A percentile compares a stretch with the other conserved stretches of the same genome.
phyloP scores from a whole-genome alignment of 306 rosid species.

The Potentilla sterilis region DNA sequence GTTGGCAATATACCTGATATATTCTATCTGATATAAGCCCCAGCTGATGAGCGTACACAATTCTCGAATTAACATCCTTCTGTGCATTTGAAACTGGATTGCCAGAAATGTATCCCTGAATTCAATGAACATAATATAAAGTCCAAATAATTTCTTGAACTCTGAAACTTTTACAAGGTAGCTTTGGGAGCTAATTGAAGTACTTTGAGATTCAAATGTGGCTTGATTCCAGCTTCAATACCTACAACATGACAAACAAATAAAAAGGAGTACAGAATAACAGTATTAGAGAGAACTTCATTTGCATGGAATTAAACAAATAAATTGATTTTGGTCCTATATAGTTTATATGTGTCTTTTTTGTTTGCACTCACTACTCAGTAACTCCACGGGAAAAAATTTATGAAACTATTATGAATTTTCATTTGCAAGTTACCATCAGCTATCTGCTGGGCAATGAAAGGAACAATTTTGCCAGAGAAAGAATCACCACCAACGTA shows the following conservation, averaged over 20 bases:
- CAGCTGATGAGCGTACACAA: neutral
- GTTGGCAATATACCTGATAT: slow-evolving; percentile 1
- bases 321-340: neutral
- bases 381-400: neutral
- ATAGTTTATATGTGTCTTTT: neutral
- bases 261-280: neutral
- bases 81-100: slow-evolving; percentile 1
- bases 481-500: slow-evolving; percentile 20
- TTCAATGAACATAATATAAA: neutral
- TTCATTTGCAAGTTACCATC: neutral
- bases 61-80: slow-evolving; percentile 4
- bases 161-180: neutral
- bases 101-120: slow-evolving; percentile 13
- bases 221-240: slow-evolving; percentile 14
- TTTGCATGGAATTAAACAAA: neutral
- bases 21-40: slow-evolving; percentile 19
- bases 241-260: neutral
- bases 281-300: neutral
- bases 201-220: slow-evolving; percentile 19
- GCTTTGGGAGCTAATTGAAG: neutral
- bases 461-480: slow-evolving; percentile 10
- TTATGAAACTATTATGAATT: neutral
- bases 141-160: neutral
- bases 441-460: slow-evolving; percentile 3
- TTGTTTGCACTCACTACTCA: too few species aligned